Percentiles rank a stretch among this genome's conserved stretches.
Evolutionary conservation across 768 basidiomycete species (phyloP).

Genomic region (Lactifluus rugatus): DNA sequence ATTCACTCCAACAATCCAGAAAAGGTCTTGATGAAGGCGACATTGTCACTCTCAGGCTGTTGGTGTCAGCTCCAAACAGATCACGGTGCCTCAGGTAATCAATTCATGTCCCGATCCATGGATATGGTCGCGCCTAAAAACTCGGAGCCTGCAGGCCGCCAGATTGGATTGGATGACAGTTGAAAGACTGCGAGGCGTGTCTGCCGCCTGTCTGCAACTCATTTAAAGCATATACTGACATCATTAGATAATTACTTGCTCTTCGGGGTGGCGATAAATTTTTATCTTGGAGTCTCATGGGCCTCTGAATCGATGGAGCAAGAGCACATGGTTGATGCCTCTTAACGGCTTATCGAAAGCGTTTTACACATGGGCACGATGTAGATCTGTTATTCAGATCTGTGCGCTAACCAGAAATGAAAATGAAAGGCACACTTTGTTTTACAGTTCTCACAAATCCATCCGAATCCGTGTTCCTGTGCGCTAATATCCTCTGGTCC

Average conservation of each 20-base stretch:
- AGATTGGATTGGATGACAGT: background rate
- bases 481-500: background rate
- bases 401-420: slow-evolving; percentile 5
- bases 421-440: background rate
- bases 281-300: background rate
- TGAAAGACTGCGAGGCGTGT: background rate
- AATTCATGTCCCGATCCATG: background rate
- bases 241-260: background rate
- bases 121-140: background rate
- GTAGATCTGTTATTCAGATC: background rate
- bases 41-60: background rate
- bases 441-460: background rate
- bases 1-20: background rate
- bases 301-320: background rate
- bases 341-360: background rate
- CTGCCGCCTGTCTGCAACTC: background rate
- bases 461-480: background rate
- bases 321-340: background rate
- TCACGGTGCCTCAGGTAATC: background rate
- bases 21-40: background rate
- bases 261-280: background rate
- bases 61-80: background rate
- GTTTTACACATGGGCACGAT: background rate
- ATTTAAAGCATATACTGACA: background rate
- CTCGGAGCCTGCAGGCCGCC: background rate